A percentile compares a stretch with the other conserved stretches of the same genome.
phyloP scores from a whole-genome alignment of 2,329 filamentous ascomycete species.

The Aspergillus latus region DNA sequence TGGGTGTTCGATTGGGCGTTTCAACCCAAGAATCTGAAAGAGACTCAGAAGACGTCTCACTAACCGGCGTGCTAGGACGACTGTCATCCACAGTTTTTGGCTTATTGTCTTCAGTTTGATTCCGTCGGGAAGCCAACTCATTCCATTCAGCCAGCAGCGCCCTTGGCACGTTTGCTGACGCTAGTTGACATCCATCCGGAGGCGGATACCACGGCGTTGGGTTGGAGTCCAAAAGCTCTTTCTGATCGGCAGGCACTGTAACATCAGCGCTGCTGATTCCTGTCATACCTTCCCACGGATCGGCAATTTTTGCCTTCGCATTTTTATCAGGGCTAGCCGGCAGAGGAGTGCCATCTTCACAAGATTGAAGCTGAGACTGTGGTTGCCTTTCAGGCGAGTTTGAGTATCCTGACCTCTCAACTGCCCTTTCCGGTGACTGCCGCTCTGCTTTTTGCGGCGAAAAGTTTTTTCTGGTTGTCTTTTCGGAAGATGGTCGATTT shows the following conservation, averaged over 20 bases:
- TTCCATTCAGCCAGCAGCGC: slow-evolving; percentile 40
- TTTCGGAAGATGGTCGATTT: not conserved
- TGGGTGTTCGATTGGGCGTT: slow-evolving; percentile 14
- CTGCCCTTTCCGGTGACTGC: not conserved
- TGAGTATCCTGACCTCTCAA: not conserved
- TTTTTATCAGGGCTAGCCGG: not conserved
- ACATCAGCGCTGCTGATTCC: slow-evolving; percentile 46
- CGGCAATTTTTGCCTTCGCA: not conserved
- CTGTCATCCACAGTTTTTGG: not conserved
- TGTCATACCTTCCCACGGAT: slow-evolving; percentile 35
- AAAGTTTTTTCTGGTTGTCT: not conserved
- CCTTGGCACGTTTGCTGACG: slow-evolving; percentile 37
- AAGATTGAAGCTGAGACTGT: not conserved
- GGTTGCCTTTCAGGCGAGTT: not conserved
- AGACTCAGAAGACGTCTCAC: slow-evolving; percentile 21
- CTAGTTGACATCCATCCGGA: slow-evolving; percentile 26
- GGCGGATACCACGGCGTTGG: slow-evolving; percentile 43
- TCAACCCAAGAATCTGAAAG: slow-evolving; percentile 22
- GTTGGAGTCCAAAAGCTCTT: slow-evolving; percentile 44
- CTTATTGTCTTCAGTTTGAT: not conserved
- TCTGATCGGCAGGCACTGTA: slow-evolving; percentile 52
- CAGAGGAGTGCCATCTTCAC: not conserved
- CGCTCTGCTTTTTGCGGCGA: not conserved
- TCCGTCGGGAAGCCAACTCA: slow-evolving; percentile 21
- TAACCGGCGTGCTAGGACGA: slow-evolving; percentile 11